Evolutionary conservation across 805 yeast species (phyloP), one percentile per base, ranked within the genome.

Genomic region (Nakazawaea anatomiae): DNA sequence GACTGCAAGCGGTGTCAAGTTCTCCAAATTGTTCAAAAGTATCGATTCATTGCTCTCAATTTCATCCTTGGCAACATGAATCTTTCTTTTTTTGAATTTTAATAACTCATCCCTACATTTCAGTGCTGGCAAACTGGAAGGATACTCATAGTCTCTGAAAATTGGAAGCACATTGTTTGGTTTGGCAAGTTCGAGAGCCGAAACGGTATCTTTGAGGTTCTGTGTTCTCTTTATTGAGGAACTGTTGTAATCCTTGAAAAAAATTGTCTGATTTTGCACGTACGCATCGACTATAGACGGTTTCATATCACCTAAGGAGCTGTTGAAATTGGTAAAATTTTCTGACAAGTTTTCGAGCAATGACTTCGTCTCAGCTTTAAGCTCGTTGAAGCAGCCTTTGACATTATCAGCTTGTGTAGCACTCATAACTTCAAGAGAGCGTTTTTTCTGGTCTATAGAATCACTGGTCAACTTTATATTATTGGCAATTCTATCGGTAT

Each of bases 1-100:
- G 10, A 45, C 42, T 11, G 52, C 48, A 11, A 44, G 18, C 8
- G 52, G 52, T 11, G 47, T 49, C 38, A 44, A 12, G 10, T 39
- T 43, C 27, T 49, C 48, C 29, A 44, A 27, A 11, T 35, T 43
- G 39, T 43, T 30, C n/a, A 46, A 10, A 4, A 14, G 30, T 7
- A 31, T 18, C 5, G 42, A 29, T 9, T 38, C 36, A 8, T 29
- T 18, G 3, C n/a, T 29, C 4, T 14, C n/a, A 14, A 10, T n/a
- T 14, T 29, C 18, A n/a, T 38, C 43, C 29, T 18, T 28, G 10
- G 36, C 12, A 4, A 39, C 43, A 4, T 5, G n/a, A 14, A 42
- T 29, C 34, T 41, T 42, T 34, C 32, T 41, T 29, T 41, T 36
- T n/a, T 42, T 42, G 6, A 29, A 35, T 38, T 12, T 14, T 5